These are phyloP conservation scores for Botryotinia globosa DNA, from an alignment of 2,329 filamentous ascomycete species.

Conservation along the genomic window DNA sequence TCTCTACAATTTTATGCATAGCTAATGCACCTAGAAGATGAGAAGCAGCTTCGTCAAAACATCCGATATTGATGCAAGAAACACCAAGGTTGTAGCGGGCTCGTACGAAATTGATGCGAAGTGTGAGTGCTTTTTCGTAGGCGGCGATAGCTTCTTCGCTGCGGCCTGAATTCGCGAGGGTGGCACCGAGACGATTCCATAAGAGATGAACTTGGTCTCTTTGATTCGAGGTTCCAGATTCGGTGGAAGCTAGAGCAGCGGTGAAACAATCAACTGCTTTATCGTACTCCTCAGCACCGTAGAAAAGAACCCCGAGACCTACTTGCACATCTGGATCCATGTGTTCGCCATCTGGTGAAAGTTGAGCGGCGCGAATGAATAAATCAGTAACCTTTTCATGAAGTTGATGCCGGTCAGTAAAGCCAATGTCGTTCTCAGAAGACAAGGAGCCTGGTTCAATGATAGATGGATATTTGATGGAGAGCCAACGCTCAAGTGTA, in stretches of 20 bases:
- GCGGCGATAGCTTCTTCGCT: slow-evolving; percentile 95
- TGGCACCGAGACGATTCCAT: slow-evolving; percentile 96
- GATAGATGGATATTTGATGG: slow-evolving; percentile 87
- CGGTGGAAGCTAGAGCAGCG: slow-evolving; percentile 80
- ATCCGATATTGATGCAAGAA: slow-evolving; percentile 95
- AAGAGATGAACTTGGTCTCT: slow-evolving; percentile 86
- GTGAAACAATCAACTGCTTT: slow-evolving; percentile 99
- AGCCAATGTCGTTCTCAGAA: slow-evolving; percentile 78
- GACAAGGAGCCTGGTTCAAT: slow-evolving; percentile 67
- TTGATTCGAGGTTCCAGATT: slow-evolving; percentile 79
- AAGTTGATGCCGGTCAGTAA: slow-evolving; percentile 85
- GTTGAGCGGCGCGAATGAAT: slow-evolving; percentile 88
- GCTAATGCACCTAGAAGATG: slow-evolving; percentile 88
- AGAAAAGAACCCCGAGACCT: slow-evolving; percentile 93
- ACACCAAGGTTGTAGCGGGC: slow-evolving; percentile 96
- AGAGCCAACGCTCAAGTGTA: slow-evolving; percentile 93
- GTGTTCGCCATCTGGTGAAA: slow-evolving; percentile 85
- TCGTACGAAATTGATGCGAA: slow-evolving; percentile 94
- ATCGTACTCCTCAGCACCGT: slow-evolving; percentile 95
- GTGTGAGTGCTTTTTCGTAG: slow-evolving; percentile 85
- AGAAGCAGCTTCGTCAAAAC: slow-evolving; percentile 86
- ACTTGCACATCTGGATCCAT: slow-evolving; percentile 99
- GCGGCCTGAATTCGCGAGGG: slow-evolving; percentile 89
- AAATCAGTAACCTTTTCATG: slow-evolving; percentile 87
- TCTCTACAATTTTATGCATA: slow-evolving; percentile 94